These are phyloP conservation scores for Colletotrichum echinochloae DNA, from an alignment of 2,329 filamentous ascomycete genomes.

Conservation along the genomic window DNA sequence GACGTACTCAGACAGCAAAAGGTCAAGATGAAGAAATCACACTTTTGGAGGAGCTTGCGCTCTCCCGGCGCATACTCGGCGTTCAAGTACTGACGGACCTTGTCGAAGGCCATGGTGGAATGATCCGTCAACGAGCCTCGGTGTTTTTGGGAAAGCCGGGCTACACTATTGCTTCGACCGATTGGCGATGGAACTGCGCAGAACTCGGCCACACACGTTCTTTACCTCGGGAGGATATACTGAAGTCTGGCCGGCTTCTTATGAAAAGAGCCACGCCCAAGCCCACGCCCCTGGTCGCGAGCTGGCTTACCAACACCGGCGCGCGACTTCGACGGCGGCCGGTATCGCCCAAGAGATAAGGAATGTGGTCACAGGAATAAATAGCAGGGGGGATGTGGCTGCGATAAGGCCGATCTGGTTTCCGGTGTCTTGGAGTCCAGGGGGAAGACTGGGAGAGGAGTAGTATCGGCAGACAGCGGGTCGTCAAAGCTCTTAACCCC, in stretches of 20 bases:
- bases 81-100: constrained; percentile 50
- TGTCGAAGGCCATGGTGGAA: constrained; percentile 23
- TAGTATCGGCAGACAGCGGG: neutral
- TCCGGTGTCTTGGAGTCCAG: neutral
- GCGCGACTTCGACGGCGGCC: constrained; percentile 5
- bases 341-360: constrained; percentile 33
- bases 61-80: constrained; percentile 53
- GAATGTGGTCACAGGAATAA: constrained; percentile 14
- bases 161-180: neutral
- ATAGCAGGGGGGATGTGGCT: neutral
- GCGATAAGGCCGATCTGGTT: neutral
- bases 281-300: neutral
- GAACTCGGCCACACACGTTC: neutral
- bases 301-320: neutral
- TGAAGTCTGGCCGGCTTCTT: constrained; percentile 3
- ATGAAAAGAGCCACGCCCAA: neutral
- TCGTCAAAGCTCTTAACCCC: neutral
- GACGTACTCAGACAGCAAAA: constrained; percentile 68
- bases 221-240: neutral
- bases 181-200: neutral
- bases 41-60: constrained; percentile 64
- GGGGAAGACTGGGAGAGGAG: neutral
- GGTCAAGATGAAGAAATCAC: constrained; percentile 73
- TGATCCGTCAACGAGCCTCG: neutral
- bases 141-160: neutral